Evolutionary conservation across 805 yeast species (phyloP), one percentile per base, ranked within the genome.

Genomic region (Lipomyces anomalus): DNA sequence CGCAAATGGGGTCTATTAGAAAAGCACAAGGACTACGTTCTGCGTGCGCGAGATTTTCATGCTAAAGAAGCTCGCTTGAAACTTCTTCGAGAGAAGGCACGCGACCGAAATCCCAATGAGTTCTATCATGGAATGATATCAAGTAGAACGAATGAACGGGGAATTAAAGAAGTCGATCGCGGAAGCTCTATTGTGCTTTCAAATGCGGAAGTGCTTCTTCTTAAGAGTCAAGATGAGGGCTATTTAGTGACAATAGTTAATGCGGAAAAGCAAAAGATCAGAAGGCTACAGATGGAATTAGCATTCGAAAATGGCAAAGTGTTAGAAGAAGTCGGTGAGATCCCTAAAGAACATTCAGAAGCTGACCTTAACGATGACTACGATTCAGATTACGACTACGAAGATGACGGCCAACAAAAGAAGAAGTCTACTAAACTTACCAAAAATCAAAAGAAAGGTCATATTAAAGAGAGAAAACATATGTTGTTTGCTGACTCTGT

Each of bases 111-210:
- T 62, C 95, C 94, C 13, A 98, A 92, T 73, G 98, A 92, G 66
- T 92, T 84, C 68, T 88, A 90, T 65, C 95, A 87, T 76, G 92
- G 87, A 18, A 92, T 92, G 98, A 76, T 81, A 26, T 71, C 74
- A 11, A 70, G 72, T 49, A 74, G 72, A 57, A 79, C 92, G 3
- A 68, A 79, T 1, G 85, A 84, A 20, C 72, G 95, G 50, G 57
- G 57, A 11, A 43, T 40, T 13, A 38, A 39, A 16, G 64, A 61
- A 4, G 50, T 55, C 35, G 66, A 64, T 40, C 83, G 77, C 17
- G 74, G 71, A 22, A 66, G 88, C 44, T 67, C 79, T 6, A 74
- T 35, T n/a, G 35, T 43, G n/a, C 37, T 58, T 6, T 42, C 57
- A 16, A 41, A 74, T 40, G 95, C 82, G 45, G 95, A 90, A 59